Evolutionary conservation across 257 asterid species (phyloP), one percentile per base, ranked within the genome.

Genomic region (Coffea canephora): DNA sequence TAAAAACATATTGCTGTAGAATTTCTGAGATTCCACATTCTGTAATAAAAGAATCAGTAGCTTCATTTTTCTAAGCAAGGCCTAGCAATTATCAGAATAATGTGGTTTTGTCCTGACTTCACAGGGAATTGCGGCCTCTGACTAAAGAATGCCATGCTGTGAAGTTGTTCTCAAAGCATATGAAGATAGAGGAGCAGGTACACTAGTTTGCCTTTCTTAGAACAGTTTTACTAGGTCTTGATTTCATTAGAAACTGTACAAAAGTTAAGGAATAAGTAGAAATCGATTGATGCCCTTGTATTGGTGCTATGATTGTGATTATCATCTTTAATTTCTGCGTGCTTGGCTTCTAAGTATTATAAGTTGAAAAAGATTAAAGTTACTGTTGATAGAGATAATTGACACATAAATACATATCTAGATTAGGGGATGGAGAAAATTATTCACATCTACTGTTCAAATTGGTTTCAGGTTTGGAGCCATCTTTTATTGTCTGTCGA

Each of bases 121-220:
- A n/a, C 31, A 96, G 99, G 90, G 99, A 89, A 85, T 83, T 96
- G 82, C 88, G 94, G 78, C 84, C 91, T 78, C 84, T 94, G 85
- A 96, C 99, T 34, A 80, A 79, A 73, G 97, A 96, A 61, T 96
- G 99, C 82, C 98, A 85, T 78, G 92, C 99, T 82, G 99, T 96
- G 68, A 96, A 94, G 89, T 88, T 96, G 70, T 96, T 96, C 87
- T 89, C 99, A 31, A 96, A 96, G 93, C 99, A 96, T 81, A 94
- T 96, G 95, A 96, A 96, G 92, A 76, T 96, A 85, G 97, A 92
- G 81, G 99, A 96, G 89, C 99, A 96, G 99, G 99, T 95, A 79
- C 41, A 13, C 15, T 11, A 46, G 4, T 46, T 71, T 14, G 4
- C 8, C 36, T 73, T 39, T 75, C 45, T 57, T 4, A 0, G 31